Conservation (phyloP, 306 rosid species). For the Acacia melanoxylon region DNA sequence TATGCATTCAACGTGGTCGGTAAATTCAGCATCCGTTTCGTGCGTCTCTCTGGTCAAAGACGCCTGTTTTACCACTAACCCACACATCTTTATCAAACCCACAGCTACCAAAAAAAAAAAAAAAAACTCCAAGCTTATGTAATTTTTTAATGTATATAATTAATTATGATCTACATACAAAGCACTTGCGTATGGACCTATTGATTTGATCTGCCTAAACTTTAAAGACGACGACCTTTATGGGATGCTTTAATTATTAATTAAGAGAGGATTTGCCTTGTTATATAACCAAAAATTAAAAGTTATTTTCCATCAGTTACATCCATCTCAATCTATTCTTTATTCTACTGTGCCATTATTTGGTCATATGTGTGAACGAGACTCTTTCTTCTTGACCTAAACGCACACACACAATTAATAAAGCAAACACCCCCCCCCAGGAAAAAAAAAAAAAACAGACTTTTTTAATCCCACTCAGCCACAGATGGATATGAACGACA, state of each 20-base stretch:
- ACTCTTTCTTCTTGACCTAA: conserved; percentile 18
- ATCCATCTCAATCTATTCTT: conserved; percentile 26
- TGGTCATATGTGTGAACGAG: conserved; percentile 25
- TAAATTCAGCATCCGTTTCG: not conserved
- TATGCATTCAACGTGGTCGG: not conserved
- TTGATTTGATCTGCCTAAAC: conserved; percentile 27
- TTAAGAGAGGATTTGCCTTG: conserved; percentile 13
- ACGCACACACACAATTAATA: not conserved
- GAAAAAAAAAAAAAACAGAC: too few species aligned
- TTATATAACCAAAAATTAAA: not conserved
- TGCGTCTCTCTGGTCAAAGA: not conserved
- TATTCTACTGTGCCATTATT: conserved; percentile 12
- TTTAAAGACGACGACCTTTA: conserved; percentile 31
- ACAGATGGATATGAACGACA: conserved; percentile 24
- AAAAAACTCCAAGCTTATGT: not conserved
- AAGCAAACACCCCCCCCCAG: not conserved
- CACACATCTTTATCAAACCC: not conserved
- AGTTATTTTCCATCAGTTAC: conserved; percentile 15
- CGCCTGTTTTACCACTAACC: not conserved
- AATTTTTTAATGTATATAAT: too few species aligned
- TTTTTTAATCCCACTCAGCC: conserved; percentile 8
- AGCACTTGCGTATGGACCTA: conserved; percentile 24
- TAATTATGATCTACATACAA: not conserved
- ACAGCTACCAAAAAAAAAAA: not conserved
- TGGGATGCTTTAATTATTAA: conserved; percentile 16